phyloP scores from a whole-genome alignment of 2,329 filamentous ascomycete species.

The Hypoxylon sp. region DNA sequence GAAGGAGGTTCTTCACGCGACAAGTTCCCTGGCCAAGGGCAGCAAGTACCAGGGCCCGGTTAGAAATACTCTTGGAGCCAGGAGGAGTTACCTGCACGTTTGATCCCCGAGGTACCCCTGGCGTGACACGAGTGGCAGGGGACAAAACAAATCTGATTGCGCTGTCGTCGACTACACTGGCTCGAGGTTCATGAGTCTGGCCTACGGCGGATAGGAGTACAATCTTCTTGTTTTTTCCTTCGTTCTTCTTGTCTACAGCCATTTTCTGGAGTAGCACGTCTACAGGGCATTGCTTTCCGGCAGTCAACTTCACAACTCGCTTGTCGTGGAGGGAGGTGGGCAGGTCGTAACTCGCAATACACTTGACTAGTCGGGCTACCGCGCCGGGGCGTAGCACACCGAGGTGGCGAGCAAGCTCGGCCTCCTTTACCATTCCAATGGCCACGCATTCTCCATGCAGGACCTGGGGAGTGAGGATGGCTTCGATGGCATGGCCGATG shows the following conservation, averaged over 20 bases:
- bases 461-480: slow-evolving; percentile 92
- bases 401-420: slow-evolving; percentile 87
- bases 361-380: slow-evolving; percentile 89
- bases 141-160: slow-evolving; percentile 86
- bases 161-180: slow-evolving; percentile 86
- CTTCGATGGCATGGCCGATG: slow-evolving; percentile 96
- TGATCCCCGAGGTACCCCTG: slow-evolving; percentile 71
- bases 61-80: slow-evolving; percentile 97
- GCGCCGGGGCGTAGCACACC: slow-evolving; percentile 86
- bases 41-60: slow-evolving; percentile 91
- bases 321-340: slow-evolving; percentile 87
- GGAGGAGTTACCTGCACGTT: slow-evolving; percentile 84
- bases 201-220: slow-evolving; percentile 92
- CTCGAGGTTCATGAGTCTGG: slow-evolving; percentile 83
- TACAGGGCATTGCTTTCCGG: slow-evolving; percentile 86
- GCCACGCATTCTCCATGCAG: slow-evolving; percentile 95
- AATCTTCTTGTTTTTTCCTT: slow-evolving; percentile 93
- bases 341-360: slow-evolving; percentile 90
- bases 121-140: slow-evolving; percentile 75
- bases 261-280: slow-evolving; percentile 89
- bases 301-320: slow-evolving; percentile 80
- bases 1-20: slow-evolving; percentile 88
- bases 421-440: slow-evolving; percentile 98
- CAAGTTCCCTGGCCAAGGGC: slow-evolving; percentile 87
- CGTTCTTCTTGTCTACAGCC: slow-evolving; percentile 99